Base-by-base conservation (phyloP, 2,329 filamentous ascomycete species). In the Fusarium armeniacum region DNA sequence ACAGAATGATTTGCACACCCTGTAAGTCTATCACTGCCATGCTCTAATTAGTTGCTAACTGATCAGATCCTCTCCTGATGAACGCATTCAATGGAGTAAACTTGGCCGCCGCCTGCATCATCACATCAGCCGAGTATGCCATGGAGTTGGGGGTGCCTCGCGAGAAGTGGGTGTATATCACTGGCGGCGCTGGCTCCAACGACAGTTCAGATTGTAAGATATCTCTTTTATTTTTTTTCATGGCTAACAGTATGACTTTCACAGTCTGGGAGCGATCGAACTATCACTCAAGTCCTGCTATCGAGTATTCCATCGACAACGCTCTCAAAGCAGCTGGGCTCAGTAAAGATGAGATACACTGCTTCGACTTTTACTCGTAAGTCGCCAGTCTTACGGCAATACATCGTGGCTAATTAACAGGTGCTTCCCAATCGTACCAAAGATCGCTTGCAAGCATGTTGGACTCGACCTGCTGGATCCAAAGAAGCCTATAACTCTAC, bases 61-160 rank as follows among this genome's bases (percentile, higher is more conserved):
- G 3, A 1, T 3, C 49, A 91, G 89, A 91, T 77, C 88, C 89
- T 0, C 79, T 92, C 0, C 77, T 91, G 12, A 91, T 91, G 89
- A 92, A 92, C 72, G 89, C 90, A 0, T 91, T 91, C 78, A 92
- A 91, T 69, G 89, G 83, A 3, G 85, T 92, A 36, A 91, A 92
- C 63, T 79, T 91, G 16, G 85, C 89, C 4, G 86, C 83, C 0
- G 87, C 89, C 10, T 84, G 85, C 59, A 81, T 92, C 18, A 62
- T 92, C 6, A 91, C 89, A 1, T 87, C 87, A 0, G 82, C 81
- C 0, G 81, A 86, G 1, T 81, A 83, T 72, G 90, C 90, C 0
- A 77, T 76, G 43, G 76, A 84, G 44, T 78, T 91, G 3, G 84
- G 84, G 0, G 83, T 91, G 13, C 83, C 86, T 0, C 72, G 84